These are phyloP conservation scores for Phanerochaete carnosa DNA, from an alignment of 768 basidiomycete genomes.

Conservation along the genomic window DNA sequence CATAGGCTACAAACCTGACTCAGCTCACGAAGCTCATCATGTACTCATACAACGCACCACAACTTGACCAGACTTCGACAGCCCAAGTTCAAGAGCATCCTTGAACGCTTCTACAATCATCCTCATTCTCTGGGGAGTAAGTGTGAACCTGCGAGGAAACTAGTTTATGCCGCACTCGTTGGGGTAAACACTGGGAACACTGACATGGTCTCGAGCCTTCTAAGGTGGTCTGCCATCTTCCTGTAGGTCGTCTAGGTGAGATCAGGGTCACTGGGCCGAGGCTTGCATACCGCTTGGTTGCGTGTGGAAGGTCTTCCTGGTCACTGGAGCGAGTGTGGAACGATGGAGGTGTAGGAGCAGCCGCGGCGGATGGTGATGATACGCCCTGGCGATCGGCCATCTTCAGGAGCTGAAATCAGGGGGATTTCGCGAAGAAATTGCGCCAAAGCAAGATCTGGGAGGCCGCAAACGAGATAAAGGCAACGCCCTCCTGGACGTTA, in stretches of 20 bases:
- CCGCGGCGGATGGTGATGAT: conserved; percentile 37
- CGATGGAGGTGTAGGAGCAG: conserved; percentile 53
- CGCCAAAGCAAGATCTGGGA: neutral
- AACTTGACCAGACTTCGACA: conserved; percentile 77
- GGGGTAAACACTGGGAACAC: neutral
- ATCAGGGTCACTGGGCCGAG: neutral
- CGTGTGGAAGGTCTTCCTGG: conserved; percentile 87
- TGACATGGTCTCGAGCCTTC: conserved; percentile 79
- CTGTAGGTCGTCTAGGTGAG: conserved; percentile 35
- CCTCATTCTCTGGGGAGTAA: conserved; percentile 89
- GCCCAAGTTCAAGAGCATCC: conserved; percentile 83
- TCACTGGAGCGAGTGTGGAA: conserved; percentile 87
- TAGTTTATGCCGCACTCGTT: neutral
- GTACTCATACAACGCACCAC: conserved; percentile 61
- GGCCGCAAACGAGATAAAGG: neutral
- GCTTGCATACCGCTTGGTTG: conserved; percentile 74
- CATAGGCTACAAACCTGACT: conserved; percentile 63
- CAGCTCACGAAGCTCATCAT: neutral
- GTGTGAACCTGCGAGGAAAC: conserved; percentile 58
- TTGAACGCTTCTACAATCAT: conserved; percentile 98
- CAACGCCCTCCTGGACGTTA: neutral
- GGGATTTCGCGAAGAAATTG: neutral
- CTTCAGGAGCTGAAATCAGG: neutral
- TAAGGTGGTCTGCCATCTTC: conserved; percentile 91
- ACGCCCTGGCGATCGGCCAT: conserved; percentile 13